A percentile compares a stretch with the other conserved stretches of the same genome.
phyloP scores from a whole-genome alignment of 148 eudicot genomes.

The Nepenthes gracilis region DNA sequence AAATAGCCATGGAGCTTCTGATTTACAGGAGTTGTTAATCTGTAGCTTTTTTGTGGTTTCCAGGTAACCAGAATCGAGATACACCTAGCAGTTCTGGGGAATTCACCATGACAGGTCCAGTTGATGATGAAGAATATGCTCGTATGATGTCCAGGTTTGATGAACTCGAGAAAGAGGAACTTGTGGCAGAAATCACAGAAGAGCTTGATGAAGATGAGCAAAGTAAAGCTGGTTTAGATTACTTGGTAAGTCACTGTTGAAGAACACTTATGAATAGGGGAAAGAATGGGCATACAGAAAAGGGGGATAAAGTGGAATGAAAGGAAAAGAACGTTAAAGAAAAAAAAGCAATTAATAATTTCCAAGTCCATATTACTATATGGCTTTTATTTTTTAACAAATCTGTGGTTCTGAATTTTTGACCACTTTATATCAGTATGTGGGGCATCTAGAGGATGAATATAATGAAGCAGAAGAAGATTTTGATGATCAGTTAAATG shows the following conservation, averaged over 20 bases:
- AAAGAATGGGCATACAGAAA: neutral
- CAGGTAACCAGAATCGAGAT: constrained; percentile 14
- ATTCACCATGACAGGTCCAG: constrained; percentile 13
- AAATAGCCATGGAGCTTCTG: neutral
- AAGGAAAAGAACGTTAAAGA: no score
- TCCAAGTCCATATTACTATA: no score
- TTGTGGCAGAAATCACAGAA: constrained; percentile 27
- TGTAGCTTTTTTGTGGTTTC: constrained; percentile 1
- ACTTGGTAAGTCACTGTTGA: constrained; percentile 2
- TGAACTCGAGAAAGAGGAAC: constrained; percentile 72
- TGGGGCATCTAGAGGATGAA: no score
- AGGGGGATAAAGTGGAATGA: no score
- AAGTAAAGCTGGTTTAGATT: constrained; percentile 11
- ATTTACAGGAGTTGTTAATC: neutral
- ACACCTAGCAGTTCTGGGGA: constrained; percentile 15
- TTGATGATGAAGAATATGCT: constrained; percentile 43
- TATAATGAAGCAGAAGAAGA: no score
- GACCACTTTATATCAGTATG: no score
- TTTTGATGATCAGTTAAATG: no score
- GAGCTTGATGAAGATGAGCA: constrained; percentile 21
- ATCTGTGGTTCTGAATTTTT: no score
- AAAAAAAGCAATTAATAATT: no score
- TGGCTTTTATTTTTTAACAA: no score
- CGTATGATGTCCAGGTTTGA: constrained; percentile 42
- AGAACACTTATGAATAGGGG: neutral